A percentile compares a stretch with the other conserved stretches of the same genome.
Evolutionary conservation across 805 yeast species (phyloP).

Genomic region (Kuraishia ogatae): DNA sequence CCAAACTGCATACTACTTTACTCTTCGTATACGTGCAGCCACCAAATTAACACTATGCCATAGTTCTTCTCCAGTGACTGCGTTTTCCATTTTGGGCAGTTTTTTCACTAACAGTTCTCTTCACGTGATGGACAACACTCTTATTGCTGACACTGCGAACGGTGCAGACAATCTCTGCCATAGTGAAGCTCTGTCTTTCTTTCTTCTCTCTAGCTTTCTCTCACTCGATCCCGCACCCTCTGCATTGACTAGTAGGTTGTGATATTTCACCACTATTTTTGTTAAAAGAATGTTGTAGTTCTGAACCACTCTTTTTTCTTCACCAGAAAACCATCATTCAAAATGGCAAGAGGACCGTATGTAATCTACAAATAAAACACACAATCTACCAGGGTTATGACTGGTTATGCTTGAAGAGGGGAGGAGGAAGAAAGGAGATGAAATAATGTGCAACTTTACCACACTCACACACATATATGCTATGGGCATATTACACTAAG

Average conservation of each 20-base stretch:
- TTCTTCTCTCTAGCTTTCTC: not conserved
- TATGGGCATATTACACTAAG: too few relatives aligned
- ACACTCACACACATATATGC: too few relatives aligned
- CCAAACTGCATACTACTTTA: too few relatives aligned
- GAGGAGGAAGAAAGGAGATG: not conserved
- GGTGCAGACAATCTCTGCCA: not conserved
- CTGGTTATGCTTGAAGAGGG: not conserved
- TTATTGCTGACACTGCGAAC: not conserved
- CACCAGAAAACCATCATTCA: conserved; percentile 14
- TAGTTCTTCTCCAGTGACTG: not conserved
- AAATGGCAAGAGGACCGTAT: conserved; percentile 77
- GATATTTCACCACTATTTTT: not conserved
- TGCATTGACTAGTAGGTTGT: not conserved
- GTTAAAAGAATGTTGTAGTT: not conserved
- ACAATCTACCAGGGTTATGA: not conserved
- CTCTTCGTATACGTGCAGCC: not conserved
- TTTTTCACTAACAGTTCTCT: not conserved
- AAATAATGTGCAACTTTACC: too few relatives aligned
- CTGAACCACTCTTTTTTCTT: not conserved
- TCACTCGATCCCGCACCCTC: not conserved
- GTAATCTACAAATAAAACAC: conserved; percentile 16
- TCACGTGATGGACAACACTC: not conserved
- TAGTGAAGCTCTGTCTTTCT: not conserved
- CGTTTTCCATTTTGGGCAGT: not conserved
- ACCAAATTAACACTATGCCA: not conserved